These are phyloP conservation scores for Murraya paniculata DNA, from an alignment of 345 rosid species.

Conservation along the genomic window DNA sequence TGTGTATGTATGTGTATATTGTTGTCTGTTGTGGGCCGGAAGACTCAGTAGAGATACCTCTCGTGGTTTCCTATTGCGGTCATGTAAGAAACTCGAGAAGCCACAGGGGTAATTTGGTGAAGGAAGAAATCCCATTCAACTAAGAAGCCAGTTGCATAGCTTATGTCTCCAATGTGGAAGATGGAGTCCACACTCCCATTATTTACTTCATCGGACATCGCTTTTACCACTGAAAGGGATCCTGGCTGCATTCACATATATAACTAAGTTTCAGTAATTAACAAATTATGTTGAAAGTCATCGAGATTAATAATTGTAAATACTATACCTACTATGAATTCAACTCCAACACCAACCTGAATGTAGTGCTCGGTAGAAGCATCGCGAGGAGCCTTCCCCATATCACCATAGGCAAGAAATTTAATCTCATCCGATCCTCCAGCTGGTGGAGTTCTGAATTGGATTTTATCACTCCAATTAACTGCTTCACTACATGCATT, in stretches of 20 bases:
- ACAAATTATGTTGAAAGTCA: neutral
- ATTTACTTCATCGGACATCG: conserved; percentile 40
- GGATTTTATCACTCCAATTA: conserved; percentile 56
- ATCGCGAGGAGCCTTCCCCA: conserved; percentile 77
- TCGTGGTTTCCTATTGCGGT: conserved; percentile 77
- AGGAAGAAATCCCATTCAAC: conserved; percentile 81
- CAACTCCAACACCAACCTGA: conserved; percentile 32
- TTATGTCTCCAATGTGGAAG: conserved; percentile 78
- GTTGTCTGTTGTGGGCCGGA: neutral
- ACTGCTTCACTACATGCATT: conserved; percentile 39
- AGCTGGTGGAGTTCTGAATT: conserved; percentile 54
- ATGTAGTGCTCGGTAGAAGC: conserved; percentile 60
- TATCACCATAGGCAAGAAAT: conserved; percentile 63
- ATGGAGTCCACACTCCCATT: conserved; percentile 48
- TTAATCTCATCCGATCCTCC: conserved; percentile 52
- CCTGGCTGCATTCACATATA: conserved; percentile 46
- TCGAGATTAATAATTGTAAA: neutral
- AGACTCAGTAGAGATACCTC: conserved; percentile 28
- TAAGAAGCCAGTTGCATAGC: conserved; percentile 72
- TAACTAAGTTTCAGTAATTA: neutral
- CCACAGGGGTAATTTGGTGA: conserved; percentile 48
- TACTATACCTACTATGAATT: neutral
- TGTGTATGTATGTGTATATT: no score
- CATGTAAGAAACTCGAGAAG: conserved; percentile 67
- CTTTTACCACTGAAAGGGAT: conserved; percentile 49